Conservation (phyloP, 2,329 filamentous ascomycete species). For the Coniochaeta hoffmannii region DNA sequence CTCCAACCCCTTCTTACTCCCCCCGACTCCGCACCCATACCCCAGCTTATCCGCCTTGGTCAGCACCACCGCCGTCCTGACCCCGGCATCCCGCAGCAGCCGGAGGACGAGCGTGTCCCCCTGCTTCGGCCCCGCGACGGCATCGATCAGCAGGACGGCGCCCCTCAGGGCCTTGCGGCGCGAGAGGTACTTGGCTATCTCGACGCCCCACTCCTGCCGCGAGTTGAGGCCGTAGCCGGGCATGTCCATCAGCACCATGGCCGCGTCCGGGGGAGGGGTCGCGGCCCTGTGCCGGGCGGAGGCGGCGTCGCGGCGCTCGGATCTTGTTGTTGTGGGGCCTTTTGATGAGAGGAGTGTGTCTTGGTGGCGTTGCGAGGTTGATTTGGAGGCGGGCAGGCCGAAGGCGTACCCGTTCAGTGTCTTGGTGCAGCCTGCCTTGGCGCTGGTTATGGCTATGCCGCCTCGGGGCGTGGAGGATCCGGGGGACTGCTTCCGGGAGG, state of each 20-base stretch:
- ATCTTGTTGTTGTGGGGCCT: constrained; percentile 6
- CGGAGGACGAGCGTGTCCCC: constrained; percentile 40
- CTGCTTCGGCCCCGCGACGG: constrained; percentile 41
- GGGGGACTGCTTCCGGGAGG: not conserved
- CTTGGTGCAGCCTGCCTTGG: constrained; percentile 43
- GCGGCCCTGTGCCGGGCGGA: constrained; percentile 6
- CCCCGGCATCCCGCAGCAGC: constrained; percentile 35
- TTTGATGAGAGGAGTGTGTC: not conserved
- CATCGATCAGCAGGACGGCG: constrained; percentile 45
- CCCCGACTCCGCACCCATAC: constrained; percentile 1
- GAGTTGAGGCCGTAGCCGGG: constrained; percentile 27
- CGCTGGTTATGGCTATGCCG: constrained; percentile 46
- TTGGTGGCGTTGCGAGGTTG: not conserved
- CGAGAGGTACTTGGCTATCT: constrained; percentile 43
- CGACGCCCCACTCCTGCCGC: constrained; percentile 41
- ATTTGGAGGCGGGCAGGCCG: constrained; percentile 27
- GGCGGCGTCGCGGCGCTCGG: constrained; percentile 12
- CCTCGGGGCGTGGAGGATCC: constrained; percentile 18
- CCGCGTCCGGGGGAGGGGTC: constrained; percentile 36
- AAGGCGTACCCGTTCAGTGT: constrained; percentile 51
- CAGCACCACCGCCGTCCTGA: constrained; percentile 41
- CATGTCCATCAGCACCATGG: constrained; percentile 36
- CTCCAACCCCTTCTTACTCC: constrained; percentile 5
- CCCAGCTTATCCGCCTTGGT: constrained; percentile 49
- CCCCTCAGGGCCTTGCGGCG: constrained; percentile 39